Percentiles rank a stretch among this genome's conserved stretches.
phyloP scores from a whole-genome alignment of 495 filamentous ascomycete genomes.

The Penicillium crystallinum region DNA sequence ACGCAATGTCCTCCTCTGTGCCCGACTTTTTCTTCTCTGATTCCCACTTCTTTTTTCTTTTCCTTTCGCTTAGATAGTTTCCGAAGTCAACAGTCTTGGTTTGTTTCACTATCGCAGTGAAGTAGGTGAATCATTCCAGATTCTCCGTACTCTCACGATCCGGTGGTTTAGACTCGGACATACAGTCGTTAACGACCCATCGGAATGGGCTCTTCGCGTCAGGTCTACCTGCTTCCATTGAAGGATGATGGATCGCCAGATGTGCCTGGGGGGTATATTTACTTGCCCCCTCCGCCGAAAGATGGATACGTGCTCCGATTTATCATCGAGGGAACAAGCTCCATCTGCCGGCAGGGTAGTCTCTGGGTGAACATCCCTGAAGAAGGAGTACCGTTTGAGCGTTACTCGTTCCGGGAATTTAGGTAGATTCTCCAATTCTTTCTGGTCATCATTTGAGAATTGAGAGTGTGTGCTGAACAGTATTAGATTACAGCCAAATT shows the following conservation, averaged over 20 bases:
- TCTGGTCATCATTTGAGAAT: background rate
- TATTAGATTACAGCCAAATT: slow-evolving; percentile 77
- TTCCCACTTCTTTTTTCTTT: background rate
- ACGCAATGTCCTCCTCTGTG: background rate
- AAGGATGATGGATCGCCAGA: slow-evolving; percentile 90
- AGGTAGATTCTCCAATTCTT: slow-evolving; percentile 50
- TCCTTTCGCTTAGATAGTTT: background rate
- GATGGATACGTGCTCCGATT: slow-evolving; percentile 79
- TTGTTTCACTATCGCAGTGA: background rate
- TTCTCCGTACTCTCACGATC: slow-evolving; percentile 5
- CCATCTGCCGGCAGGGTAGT: slow-evolving; percentile 87
- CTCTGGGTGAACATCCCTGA: slow-evolving; percentile 94
- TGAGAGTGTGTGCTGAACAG: slow-evolving; percentile 18
- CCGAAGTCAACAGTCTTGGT: background rate
- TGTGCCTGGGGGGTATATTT: slow-evolving; percentile 84
- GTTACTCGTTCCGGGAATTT: slow-evolving; percentile 75
- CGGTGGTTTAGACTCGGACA: background rate
- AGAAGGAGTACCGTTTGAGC: slow-evolving; percentile 64
- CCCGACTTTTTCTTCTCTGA: slow-evolving; percentile 1
- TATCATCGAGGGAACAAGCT: slow-evolving; percentile 91
- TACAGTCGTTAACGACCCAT: background rate
- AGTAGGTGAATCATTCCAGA: slow-evolving; percentile 3
- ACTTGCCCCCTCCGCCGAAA: slow-evolving; percentile 69
- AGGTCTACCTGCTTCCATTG: slow-evolving; percentile 82
- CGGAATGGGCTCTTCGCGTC: slow-evolving; percentile 28